These are phyloP conservation scores for Aspergillus haitiensis DNA, from an alignment of 495 filamentous ascomycete species.

Conservation along the genomic window DNA sequence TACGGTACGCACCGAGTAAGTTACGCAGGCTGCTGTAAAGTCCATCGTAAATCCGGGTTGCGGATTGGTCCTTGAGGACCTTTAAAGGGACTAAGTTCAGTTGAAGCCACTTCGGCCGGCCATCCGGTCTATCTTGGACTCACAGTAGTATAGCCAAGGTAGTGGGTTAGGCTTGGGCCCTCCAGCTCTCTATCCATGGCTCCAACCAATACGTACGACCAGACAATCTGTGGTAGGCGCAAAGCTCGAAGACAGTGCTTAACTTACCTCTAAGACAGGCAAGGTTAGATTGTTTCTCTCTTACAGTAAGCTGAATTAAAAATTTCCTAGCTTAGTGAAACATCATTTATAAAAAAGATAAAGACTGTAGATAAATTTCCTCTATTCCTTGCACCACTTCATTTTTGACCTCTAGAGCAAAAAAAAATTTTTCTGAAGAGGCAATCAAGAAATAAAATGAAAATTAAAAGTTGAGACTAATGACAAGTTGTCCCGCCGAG, in stretches of 20 bases:
- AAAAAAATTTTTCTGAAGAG: conserved; percentile 1
- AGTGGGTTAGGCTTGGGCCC: conserved; percentile 14
- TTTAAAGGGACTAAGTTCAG: background rate
- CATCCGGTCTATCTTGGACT: conserved; percentile 17
- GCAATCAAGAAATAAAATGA: background rate
- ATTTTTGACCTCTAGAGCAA: background rate
- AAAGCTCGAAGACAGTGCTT: background rate
- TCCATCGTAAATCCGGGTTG: background rate
- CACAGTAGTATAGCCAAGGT: too few species aligned
- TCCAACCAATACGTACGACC: conserved; percentile 3
- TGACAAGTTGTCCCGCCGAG: conserved; percentile 14
- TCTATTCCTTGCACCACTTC: background rate
- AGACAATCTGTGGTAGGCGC: background rate
- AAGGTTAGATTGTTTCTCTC: background rate
- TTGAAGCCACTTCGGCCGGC: conserved; percentile 21
- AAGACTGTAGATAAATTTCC: background rate
- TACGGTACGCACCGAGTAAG: conserved; percentile 3
- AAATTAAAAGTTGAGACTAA: background rate
- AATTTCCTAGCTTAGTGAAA: background rate
- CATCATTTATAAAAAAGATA: background rate
- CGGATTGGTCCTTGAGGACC: background rate
- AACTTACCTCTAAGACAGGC: background rate
- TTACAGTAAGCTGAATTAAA: background rate
- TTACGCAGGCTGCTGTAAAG: background rate
- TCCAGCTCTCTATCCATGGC: conserved; percentile 19